Base-by-base conservation (phyloP, 2,329 filamentous ascomycete species). In the Aspergillus sp. region DNA sequence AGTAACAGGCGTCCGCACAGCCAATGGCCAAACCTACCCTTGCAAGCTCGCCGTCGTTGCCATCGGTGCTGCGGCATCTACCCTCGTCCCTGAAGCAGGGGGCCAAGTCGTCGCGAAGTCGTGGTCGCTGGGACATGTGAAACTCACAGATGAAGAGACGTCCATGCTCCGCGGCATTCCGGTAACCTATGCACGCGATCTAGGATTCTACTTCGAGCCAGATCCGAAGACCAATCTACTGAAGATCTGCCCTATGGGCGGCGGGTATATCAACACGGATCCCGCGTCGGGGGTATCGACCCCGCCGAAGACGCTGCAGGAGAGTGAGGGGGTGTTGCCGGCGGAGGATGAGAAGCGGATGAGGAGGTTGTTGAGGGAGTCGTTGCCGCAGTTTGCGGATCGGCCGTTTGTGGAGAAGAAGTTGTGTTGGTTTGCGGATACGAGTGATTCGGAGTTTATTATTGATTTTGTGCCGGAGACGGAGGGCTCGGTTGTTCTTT, bases 141-240 rank as follows among this genome's bases (percentile, higher is more conserved):
- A 83, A 51, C 78, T 88, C 1, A 85, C 80, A 0, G 77, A 82
- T 5, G 78, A 80, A 0, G 86, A 89, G 69, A 80, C 82, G 0
- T 78, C 80, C 2, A 74, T 73, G 5, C 79, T 89, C 1, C 80
- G 82, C 2, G 83, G 83, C 2, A 84, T 88, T 10, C 86, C 86
- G 0, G 83, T 87, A 0, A 86, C 83, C 0, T 86, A 87, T 55
- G 82, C 83, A 1, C 81, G 86, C 2, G 86, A 88, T 62, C 74
- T 88, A 0, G 86, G 86, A 0, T 88, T 88, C 76, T 85, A 87
- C 73, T 88, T 88, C 59, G 86, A 88, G 70, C 86, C 86, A 0
- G 86, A 88, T 63, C 82, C 79, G 0, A 77, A 80, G 62, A 87
- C 85, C 0, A 80, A 81, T 21, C 70, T 87, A 4, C 73, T 88